phyloP scores from a whole-genome alignment of 1,284 basidiomycete genomes.

The Boletellus deceptivus region DNA sequence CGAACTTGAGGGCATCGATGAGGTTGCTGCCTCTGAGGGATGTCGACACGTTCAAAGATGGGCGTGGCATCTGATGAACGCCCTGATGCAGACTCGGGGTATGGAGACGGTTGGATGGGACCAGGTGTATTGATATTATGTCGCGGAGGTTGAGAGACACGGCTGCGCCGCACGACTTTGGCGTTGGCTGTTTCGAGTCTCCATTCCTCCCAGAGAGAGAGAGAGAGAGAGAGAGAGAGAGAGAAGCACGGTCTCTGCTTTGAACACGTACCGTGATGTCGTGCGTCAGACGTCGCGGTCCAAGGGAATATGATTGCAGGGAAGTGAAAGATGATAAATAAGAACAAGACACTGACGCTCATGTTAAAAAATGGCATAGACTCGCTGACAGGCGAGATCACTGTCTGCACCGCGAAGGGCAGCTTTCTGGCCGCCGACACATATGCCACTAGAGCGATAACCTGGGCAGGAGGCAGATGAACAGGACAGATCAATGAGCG shows the following conservation, averaged over 20 bases:
- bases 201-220: neutral
- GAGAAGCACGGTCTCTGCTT: no score
- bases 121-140: slow-evolving; percentile 70
- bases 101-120: slow-evolving; percentile 42
- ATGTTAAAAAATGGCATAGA: no score
- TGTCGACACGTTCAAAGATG: slow-evolving; percentile 49
- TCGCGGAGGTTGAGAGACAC: slow-evolving; percentile 59
- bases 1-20: slow-evolving; percentile 45
- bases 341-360: neutral
- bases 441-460: slow-evolving; percentile 81
- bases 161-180: slow-evolving; percentile 48
- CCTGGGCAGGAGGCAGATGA: slow-evolving; percentile 37
- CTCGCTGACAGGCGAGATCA: slow-evolving; percentile 64
- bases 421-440: slow-evolving; percentile 81
- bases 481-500: no score
- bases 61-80: slow-evolving; percentile 24
- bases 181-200: slow-evolving; percentile 16
- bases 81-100: slow-evolving; percentile 30
- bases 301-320: neutral
- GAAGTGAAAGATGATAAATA: neutral
- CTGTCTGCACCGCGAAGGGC: slow-evolving; percentile 78
- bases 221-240: no score
- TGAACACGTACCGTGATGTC: no score
- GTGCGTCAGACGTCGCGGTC: no score
- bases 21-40: slow-evolving; percentile 56